A percentile compares a stretch with the other conserved stretches of the same genome.
These are phyloP conservation scores for Lipomyces lipofer DNA, from an alignment of 805 yeast genomes.

Conservation along the genomic window DNA sequence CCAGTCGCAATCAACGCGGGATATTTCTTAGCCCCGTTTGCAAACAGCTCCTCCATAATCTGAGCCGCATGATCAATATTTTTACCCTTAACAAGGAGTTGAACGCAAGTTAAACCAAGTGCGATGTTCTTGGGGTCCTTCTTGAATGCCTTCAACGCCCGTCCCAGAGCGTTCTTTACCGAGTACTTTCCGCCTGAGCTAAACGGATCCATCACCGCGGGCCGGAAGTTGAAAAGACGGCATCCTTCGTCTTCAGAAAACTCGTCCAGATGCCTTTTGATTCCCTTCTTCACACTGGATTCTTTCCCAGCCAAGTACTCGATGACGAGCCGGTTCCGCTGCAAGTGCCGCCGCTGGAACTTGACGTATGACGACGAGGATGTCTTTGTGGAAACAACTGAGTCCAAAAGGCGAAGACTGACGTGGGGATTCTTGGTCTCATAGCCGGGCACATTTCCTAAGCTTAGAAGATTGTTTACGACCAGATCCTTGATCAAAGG, in stretches of 20 bases:
- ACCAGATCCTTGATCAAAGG: conserved; percentile 39
- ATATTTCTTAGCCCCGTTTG: conserved; percentile 11
- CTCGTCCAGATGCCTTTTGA: conserved; percentile 21
- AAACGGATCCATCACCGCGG: conserved; percentile 25
- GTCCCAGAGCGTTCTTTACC: conserved; percentile 28
- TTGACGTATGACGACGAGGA: conserved; percentile 11
- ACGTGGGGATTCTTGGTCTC: conserved; percentile 21
- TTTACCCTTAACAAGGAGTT: conserved; percentile 30
- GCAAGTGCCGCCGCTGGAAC: conserved; percentile 14
- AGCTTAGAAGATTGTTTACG: conserved; percentile 33
- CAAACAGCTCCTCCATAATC: conserved; percentile 27
- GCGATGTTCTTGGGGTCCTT: conserved; percentile 37
- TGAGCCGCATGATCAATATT: conserved; percentile 37
- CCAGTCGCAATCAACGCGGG: conserved; percentile 54
- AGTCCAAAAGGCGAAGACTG: conserved; percentile 19
- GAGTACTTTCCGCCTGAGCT: conserved; percentile 26
- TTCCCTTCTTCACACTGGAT: conserved; percentile 19
- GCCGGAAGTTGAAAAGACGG: conserved; percentile 17
- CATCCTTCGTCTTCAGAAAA: conserved; percentile 24
- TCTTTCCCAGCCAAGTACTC: conserved; percentile 28
- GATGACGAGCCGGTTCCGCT: conserved; percentile 19
- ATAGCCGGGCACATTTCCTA: conserved; percentile 6
- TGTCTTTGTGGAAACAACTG: conserved; percentile 6
- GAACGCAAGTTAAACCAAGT: conserved; percentile 37
- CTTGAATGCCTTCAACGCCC: conserved; percentile 33